These are phyloP conservation scores for Cudoniella acicularis DNA, from an alignment of 495 filamentous ascomycete species.

Conservation along the genomic window DNA sequence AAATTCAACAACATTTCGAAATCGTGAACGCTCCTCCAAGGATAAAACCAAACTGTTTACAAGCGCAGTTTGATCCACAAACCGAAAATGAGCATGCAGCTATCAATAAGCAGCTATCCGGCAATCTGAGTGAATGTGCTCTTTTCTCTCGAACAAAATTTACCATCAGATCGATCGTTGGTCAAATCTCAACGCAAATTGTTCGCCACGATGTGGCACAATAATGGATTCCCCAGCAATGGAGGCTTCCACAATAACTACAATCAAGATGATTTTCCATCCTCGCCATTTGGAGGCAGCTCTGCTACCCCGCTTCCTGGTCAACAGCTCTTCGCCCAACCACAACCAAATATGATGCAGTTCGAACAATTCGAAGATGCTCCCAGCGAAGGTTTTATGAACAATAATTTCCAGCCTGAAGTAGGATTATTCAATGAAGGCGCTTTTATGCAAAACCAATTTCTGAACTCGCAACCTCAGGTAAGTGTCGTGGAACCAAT, in stretches of 20 bases:
- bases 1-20: too few species aligned
- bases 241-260: constrained; percentile 11
- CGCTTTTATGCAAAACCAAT: constrained; percentile 21
- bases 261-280: constrained; percentile 14
- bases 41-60: too few species aligned
- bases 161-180: not conserved
- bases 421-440: constrained; percentile 17
- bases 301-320: not conserved
- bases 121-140: not conserved
- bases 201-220: constrained; percentile 15
- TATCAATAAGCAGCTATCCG: not conserved
- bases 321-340: constrained; percentile 10
- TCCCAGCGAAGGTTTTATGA: constrained; percentile 4
- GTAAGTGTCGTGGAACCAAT: constrained; percentile 14
- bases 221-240: constrained; percentile 17
- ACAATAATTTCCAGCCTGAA: constrained; percentile 12
- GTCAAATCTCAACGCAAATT: not conserved
- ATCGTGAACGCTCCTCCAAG: too few species aligned
- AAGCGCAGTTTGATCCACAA: too few species aligned
- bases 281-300: constrained; percentile 7
- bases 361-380: constrained; percentile 11
- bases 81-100: too few species aligned
- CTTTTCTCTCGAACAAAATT: not conserved
- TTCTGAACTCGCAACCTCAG: constrained; percentile 10
- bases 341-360: constrained; percentile 9